phyloP scores from a whole-genome alignment of 352 stramenopile species.

The Phytophthora ramorum region DNA sequence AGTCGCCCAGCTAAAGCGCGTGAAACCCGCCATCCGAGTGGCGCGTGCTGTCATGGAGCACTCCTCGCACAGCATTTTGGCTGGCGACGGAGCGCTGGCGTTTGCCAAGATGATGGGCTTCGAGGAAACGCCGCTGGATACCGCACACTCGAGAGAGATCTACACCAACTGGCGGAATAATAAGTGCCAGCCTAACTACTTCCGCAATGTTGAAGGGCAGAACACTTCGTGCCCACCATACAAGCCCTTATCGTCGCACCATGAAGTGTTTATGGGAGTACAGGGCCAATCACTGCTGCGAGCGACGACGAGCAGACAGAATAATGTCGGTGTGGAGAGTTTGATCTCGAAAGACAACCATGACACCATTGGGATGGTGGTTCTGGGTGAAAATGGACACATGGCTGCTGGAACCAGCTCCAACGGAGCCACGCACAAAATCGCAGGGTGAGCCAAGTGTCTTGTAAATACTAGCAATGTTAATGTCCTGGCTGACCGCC shows the following conservation, averaged over 20 bases:
- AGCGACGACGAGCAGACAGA: slow-evolving; percentile 20
- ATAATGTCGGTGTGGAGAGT: slow-evolving; percentile 22
- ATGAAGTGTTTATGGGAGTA: slow-evolving; percentile 30
- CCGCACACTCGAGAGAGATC: slow-evolving; percentile 59
- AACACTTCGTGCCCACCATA: slow-evolving; percentile 87
- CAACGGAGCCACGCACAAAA: slow-evolving; percentile 91
- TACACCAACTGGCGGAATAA: slow-evolving; percentile 63
- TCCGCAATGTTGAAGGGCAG: slow-evolving; percentile 71
- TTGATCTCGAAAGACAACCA: slow-evolving; percentile 79
- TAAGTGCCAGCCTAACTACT: slow-evolving; percentile 93
- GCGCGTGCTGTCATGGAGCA: slow-evolving; percentile 90
- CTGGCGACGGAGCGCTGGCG: slow-evolving; percentile 80
- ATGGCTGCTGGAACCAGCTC: slow-evolving; percentile 90
- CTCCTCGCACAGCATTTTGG: slow-evolving; percentile 88
- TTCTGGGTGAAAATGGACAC: slow-evolving; percentile 56
- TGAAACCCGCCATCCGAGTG: slow-evolving; percentile 87
- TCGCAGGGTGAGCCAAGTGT: slow-evolving; percentile 62
- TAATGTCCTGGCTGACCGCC: neutral
- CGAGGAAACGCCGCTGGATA: slow-evolving; percentile 74
- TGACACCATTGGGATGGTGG: slow-evolving; percentile 93
- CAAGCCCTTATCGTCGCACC: slow-evolving; percentile 38
- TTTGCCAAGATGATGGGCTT: slow-evolving; percentile 94
- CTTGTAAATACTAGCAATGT: neutral
- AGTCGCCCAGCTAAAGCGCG: slow-evolving; percentile 77
- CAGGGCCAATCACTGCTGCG: slow-evolving; percentile 30